Conservation (phyloP, 805 yeast species). For the Cyberlindnera lachancei region DNA sequence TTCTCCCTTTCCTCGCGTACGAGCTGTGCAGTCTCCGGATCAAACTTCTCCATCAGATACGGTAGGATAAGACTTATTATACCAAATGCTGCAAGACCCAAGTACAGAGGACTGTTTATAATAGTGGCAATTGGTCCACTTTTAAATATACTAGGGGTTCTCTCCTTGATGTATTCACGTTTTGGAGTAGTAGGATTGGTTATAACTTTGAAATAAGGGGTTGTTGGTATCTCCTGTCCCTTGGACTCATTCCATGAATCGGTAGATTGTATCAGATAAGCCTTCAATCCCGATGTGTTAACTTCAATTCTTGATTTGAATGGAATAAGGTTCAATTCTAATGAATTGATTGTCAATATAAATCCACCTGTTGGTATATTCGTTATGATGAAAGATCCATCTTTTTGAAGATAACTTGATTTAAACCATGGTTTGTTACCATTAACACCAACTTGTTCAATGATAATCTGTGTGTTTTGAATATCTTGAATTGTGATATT, state of each 20-base stretch:
- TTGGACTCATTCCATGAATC: conserved; percentile 6
- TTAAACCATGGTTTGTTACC: not conserved
- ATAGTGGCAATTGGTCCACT: conserved; percentile 31
- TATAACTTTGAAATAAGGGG: conserved; percentile 20
- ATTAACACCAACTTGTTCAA: conserved; percentile 6
- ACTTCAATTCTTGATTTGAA: conserved; percentile 16
- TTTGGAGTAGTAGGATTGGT: conserved; percentile 23
- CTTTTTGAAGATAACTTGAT: conserved; percentile 5
- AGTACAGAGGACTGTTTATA: conserved; percentile 30
- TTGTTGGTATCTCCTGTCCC: conserved; percentile 8
- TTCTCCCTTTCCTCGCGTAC: conserved; percentile 24
- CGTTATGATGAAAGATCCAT: conserved; percentile 12
- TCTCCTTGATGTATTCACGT: conserved; percentile 26
- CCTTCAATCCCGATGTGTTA: conserved; percentile 8
- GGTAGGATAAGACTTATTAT: conserved; percentile 26
- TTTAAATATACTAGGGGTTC: conserved; percentile 26
- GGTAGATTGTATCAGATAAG: conserved; percentile 9
- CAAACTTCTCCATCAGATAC: conserved; percentile 29
- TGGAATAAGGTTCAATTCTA: conserved; percentile 18
- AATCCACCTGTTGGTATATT: conserved; percentile 15
- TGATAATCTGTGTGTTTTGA: conserved; percentile 9
- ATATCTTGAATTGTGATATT: conserved; percentile 11
- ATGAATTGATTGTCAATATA: conserved; percentile 11
- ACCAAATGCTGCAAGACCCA: conserved; percentile 24
- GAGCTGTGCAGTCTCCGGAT: conserved; percentile 32